These are phyloP conservation scores for Chaetomiaceae sp. DNA, from an alignment of 2,329 filamentous ascomycete species.

Conservation along the genomic window DNA sequence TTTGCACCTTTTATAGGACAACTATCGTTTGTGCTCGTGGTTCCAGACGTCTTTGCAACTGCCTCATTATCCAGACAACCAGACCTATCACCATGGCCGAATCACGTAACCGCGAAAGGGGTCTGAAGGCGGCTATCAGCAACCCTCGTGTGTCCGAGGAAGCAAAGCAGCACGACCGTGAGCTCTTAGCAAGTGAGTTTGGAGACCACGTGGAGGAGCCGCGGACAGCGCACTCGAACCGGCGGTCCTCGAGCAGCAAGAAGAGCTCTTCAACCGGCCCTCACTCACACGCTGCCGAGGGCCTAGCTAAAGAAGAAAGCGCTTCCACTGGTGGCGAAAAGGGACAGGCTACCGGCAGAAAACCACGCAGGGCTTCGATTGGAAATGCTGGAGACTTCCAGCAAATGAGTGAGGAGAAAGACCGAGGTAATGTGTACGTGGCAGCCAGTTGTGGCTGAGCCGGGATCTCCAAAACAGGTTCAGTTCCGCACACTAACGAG, in stretches of 20 bases:
- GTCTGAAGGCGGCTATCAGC: slow-evolving; percentile 26
- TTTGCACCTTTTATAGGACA: background rate
- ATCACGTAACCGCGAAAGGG: slow-evolving; percentile 24
- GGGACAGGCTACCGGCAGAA: slow-evolving; percentile 4
- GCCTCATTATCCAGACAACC: too few relatives aligned
- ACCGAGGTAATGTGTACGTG: slow-evolving; percentile 26
- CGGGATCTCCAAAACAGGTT: background rate
- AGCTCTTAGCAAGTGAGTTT: slow-evolving; percentile 25
- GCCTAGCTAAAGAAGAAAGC: background rate
- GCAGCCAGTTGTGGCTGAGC: background rate
- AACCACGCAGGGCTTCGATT: slow-evolving; percentile 15
- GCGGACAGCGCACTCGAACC: background rate
- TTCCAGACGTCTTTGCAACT: too few relatives aligned
- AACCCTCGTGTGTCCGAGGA: slow-evolving; percentile 28
- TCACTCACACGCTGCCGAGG: background rate
- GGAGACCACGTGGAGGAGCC: slow-evolving; percentile 17
- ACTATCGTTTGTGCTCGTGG: too few relatives aligned
- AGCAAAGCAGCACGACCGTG: slow-evolving; percentile 27
- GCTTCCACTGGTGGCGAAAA: background rate
- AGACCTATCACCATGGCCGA: slow-evolving; percentile 21
- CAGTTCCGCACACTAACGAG: too few relatives aligned
- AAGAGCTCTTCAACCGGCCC: slow-evolving; percentile 10
- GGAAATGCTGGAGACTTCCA: slow-evolving; percentile 4
- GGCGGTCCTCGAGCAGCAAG: slow-evolving; percentile 7
- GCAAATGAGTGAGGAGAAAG: slow-evolving; percentile 20